These are phyloP conservation scores for Penicillium herquei DNA, from an alignment of 495 filamentous ascomycete species.

Conservation along the genomic window DNA sequence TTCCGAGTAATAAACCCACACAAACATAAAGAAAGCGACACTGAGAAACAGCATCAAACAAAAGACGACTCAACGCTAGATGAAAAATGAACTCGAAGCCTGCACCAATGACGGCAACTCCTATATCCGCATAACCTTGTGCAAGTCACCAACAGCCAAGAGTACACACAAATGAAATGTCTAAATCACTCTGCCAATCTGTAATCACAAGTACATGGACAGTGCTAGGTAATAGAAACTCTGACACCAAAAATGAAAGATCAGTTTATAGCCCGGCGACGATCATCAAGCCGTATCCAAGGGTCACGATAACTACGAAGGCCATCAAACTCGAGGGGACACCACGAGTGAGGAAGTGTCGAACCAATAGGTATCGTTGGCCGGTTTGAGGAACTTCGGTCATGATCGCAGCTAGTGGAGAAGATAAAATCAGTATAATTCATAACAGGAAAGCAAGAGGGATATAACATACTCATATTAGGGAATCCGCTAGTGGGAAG, in stretches of 20 bases:
- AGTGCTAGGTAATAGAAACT: no score
- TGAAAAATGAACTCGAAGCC: neutral
- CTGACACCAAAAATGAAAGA: neutral
- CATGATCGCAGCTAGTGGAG: slow-evolving; percentile 84
- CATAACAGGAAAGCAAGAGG: slow-evolving; percentile 1
- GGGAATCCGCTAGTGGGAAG: slow-evolving; percentile 95
- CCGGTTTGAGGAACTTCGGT: slow-evolving; percentile 92
- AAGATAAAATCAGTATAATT: slow-evolving; percentile 25
- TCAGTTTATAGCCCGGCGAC: slow-evolving; percentile 63
- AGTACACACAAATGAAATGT: neutral
- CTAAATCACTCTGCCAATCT: neutral
- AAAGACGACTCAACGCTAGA: neutral
- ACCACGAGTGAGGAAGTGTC: slow-evolving; percentile 89
- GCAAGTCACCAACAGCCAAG: neutral
- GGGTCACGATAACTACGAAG: slow-evolving; percentile 76
- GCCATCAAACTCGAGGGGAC: slow-evolving; percentile 81
- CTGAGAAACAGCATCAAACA: neutral
- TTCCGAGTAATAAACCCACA: neutral
- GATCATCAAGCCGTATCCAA: slow-evolving; percentile 86
- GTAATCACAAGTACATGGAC: no score
- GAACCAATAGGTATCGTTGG: slow-evolving; percentile 85
- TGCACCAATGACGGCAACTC: neutral
- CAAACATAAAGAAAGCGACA: neutral
- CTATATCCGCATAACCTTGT: neutral
- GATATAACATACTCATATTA: slow-evolving; percentile 86